Evolutionary conservation across 495 filamentous ascomycete genomes (phyloP), one percentile per base, ranked within the genome.

Genomic region (Trichocladium uniseriatum): DNA sequence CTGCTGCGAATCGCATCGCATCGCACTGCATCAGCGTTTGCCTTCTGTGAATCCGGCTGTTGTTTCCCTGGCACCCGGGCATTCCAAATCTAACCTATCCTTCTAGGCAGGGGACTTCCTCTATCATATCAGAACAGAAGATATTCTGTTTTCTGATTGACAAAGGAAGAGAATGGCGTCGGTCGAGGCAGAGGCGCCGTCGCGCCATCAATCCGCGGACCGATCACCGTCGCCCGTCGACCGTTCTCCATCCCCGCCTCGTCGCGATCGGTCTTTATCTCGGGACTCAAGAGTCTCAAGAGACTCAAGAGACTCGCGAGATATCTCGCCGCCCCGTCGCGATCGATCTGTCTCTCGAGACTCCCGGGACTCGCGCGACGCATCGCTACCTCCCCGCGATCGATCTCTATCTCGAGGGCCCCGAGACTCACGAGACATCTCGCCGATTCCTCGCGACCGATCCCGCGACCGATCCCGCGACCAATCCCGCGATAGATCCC

Each of bases 81-180:
- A 29, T 29, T 20, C n/a, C 39, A n/a, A 31, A 49, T 29, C 24
- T 5, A 4, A 10, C 29, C 38, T 8, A 28, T 11, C 14, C 9
- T 18, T 19, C 9, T 7, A 28, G 6, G 14, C 24, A 6, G 38
- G 6, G 10, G 34, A 22, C 11, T 49, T 37, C 32, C 14, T 44
- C 31, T 9, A 6, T 9, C 8, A 19, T 5, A 20, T 27, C 20
- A 45, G 18, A 14, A 14, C 48, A 14, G 22, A 15, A 3, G 9
- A 3, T n/a, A n/a, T n/a, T n/a, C 14, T 24, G 11, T 29, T 7
- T 40, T 38, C 20, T 35, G 28, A 38, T 16, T 40, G 34, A 45
- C 37, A n/a, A 13, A 22, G 24, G 47, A 18, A 10, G 15, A 47
- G 46, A 36, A 61, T 63, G 57, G 62, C 59, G 35, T 58, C 61